Percentiles rank a stretch among this genome's conserved stretches.
phyloP scores from a whole-genome alignment of 352 stramenopile genomes.

The Phytophthora cajani region DNA sequence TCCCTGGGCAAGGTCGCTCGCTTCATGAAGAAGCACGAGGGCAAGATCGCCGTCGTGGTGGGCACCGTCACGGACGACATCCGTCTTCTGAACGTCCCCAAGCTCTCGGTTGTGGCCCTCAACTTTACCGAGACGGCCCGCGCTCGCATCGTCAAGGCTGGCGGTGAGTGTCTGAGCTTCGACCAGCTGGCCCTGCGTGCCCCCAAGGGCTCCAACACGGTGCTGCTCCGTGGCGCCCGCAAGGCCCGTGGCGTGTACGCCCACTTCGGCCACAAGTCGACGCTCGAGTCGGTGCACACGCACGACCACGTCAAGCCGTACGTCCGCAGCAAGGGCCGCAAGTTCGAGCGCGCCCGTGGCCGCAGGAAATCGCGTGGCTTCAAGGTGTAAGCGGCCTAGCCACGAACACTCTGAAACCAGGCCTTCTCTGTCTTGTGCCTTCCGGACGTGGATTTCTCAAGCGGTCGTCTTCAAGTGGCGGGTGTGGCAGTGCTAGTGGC shows the following conservation, averaged over 20 bases:
- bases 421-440: slow-evolving; percentile 42
- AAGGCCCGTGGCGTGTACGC: slow-evolving; percentile 97
- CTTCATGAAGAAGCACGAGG: slow-evolving; percentile 99
- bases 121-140: slow-evolving; percentile 98
- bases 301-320: slow-evolving; percentile 99
- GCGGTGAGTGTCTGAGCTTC: slow-evolving; percentile 99
- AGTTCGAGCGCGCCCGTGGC: slow-evolving; percentile 99
- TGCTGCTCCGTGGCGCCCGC: slow-evolving; percentile 98
- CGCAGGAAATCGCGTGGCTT: slow-evolving; percentile 98
- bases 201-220: slow-evolving; percentile 98
- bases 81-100: slow-evolving; percentile 96
- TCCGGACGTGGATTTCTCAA: slow-evolving; percentile 24
- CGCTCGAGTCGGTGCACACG: slow-evolving; percentile 97
- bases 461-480: slow-evolving; percentile 11
- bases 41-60: slow-evolving; percentile 98
- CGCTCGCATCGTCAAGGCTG: slow-evolving; percentile 97
- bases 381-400: slow-evolving; percentile 96
- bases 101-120: slow-evolving; percentile 97
- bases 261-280: slow-evolving; percentile 98
- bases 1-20: slow-evolving; percentile 95
- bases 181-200: slow-evolving; percentile 98
- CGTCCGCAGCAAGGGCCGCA: slow-evolving; percentile 98
- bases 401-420: slow-evolving; percentile 40
- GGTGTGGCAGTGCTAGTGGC: slow-evolving; percentile 21
- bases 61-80: slow-evolving; percentile 99